These are phyloP conservation scores for Mucuna pruriens DNA, from an alignment of 306 rosid genomes.

Conservation along the genomic window DNA sequence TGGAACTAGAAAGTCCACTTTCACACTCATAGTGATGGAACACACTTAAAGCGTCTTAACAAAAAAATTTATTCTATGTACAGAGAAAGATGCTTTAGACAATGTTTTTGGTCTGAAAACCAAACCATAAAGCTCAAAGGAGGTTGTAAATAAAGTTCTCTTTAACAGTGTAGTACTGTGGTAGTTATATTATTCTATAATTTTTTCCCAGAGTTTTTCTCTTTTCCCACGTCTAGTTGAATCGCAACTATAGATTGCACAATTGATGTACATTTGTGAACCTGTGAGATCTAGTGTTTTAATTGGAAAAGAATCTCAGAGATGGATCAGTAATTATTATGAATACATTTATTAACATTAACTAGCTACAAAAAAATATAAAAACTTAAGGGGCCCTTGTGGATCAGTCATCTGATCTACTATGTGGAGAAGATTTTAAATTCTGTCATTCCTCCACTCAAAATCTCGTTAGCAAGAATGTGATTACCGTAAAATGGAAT, in stretches of 20 bases:
- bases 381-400: background rate
- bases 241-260: conserved; percentile 6
- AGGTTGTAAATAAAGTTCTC: conserved; percentile 23
- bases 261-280: conserved; percentile 21
- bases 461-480: conserved; percentile 36
- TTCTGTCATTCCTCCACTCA: conserved; percentile 27
- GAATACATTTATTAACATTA: background rate
- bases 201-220: background rate
- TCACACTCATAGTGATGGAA: conserved; percentile 45
- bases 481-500: conserved; percentile 29
- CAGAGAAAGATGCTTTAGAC: conserved; percentile 32
- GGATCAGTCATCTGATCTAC: conserved; percentile 24
- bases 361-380: conserved; percentile 16
- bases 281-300: conserved; percentile 1
- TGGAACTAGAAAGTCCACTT: conserved; percentile 43
- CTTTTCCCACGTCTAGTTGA: conserved; percentile 16
- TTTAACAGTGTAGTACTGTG: conserved; percentile 8
- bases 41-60: conserved; percentile 37
- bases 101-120: conserved; percentile 4
- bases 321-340: conserved; percentile 23
- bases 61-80: conserved; percentile 10
- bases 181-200: background rate
- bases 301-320: conserved; percentile 25
- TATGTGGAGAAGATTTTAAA: conserved; percentile 27
- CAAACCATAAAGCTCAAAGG: conserved; percentile 33